Base-by-base conservation (phyloP, 805 yeast genomes). In the Alloascoidea africana region DNA sequence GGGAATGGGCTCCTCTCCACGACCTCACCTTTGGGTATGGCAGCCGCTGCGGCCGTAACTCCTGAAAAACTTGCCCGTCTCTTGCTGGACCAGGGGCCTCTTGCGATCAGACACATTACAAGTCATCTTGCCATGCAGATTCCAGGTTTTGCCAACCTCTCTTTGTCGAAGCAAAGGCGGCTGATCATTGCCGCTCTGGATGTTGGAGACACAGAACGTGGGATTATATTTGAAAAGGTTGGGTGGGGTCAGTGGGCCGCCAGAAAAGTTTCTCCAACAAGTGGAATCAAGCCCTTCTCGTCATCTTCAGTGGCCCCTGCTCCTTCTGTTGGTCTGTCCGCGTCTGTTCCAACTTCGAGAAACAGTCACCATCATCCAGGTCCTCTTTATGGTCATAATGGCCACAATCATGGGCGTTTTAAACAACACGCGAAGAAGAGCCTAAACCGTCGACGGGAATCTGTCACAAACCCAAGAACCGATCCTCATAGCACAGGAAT, bases 181-280 rank as follows among this genome's bases (percentile, higher is more conserved):
- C 67, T 87, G 40, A 87, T 87, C 23, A 87, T 87, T 78, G 76
- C 86, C 11, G 91, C 87, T 32, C 68, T 87, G 58, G 95, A 85
- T 47, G 69, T 72, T 45, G 80, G 82, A 5, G 83, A 75, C 48
- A 46, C 65, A 1, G 62, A 55, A 33, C 51, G 60, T 35, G 53
- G 59, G 4, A 76, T 81, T 34, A 71, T 79, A 13, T 87, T 87
- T 59, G 94, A 85, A 51, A 87, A 87, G 59, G 85, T 87, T 19
- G 96, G 96, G 16, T 87, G 97, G 97, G 97, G 97, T 41, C 93
- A 87, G 55, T 87, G 97, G 97, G 82, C 82, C 17, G 93, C 87
- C 2, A 68, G 75, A 47, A 59, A 62, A 36, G 72, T 59, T 14
- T 23, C 30, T n/a, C 13, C n/a, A 8, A 23, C n/a, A n/a, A 23